Evolutionary conservation across 2,329 filamentous ascomycete species (phyloP), one percentile per base, ranked within the genome.

Genomic region (Ascochyta rabiei): DNA sequence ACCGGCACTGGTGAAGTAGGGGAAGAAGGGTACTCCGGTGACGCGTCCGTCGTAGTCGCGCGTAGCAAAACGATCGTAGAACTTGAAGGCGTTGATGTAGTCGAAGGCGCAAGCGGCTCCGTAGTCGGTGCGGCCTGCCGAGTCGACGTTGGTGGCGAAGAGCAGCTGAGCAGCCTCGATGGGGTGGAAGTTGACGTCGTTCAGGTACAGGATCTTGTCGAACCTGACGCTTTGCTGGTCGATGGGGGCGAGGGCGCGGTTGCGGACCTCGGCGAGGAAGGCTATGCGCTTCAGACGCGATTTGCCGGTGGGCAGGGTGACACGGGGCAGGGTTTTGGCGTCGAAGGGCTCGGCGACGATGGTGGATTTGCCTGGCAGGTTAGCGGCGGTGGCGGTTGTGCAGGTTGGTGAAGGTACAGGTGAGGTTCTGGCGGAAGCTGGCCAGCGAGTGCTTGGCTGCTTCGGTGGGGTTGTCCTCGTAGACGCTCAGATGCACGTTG

Each of bases 31-130:
- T 35, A 89, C 79, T 4, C 88, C 83, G 30, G 85, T 81, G 24
- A 82, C 82, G 61, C 84, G 82, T 1, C 88, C 88, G 54, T 89
- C 82, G 2, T 79, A 76, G 63, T 91, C 89, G 13, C 89, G 81
- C 18, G 87, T 84, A 1, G 88, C 89, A 70, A 89, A 91, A 0
- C 87, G 85, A 70, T 92, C 89, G 72, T 92, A 91, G 69, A 86
- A 89, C 35, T 84, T 80, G 59, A 88, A 84, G 0, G 88, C 85
- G 49, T 84, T 82, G 57, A 86, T 83, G 64, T 87, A 91, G 74
- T 92, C 89, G 31, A 90, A 76, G 0, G 87, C 87, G 66, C 89
- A 92, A 3, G 86, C 87, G 0, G 88, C 86, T 4, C 86, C 83
- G 63, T 90, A 91, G 47, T 74, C 63, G 15, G 77, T 72, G 12